phyloP scores from a whole-genome alignment of 2,329 filamentous ascomycete species.

The Biscogniauxia marginata region DNA sequence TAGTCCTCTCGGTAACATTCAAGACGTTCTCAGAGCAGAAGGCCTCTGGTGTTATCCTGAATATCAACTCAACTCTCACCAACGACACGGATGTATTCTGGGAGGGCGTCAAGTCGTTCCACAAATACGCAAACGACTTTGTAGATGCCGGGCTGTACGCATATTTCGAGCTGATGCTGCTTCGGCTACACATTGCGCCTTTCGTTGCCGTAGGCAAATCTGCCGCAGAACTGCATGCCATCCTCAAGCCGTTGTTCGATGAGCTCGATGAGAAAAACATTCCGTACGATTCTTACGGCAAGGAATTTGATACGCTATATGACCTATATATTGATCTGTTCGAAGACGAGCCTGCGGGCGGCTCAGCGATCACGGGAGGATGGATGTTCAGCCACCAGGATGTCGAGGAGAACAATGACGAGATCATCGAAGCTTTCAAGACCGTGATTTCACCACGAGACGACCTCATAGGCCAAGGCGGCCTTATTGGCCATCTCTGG shows the following conservation, averaged over 20 bases:
- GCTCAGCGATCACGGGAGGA: slow-evolving; percentile 36
- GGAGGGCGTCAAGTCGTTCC: slow-evolving; percentile 47
- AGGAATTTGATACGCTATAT: slow-evolving; percentile 34
- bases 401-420: slow-evolving; percentile 34
- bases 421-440: slow-evolving; percentile 36
- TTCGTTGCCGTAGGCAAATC: slow-evolving; percentile 38
- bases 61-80: slow-evolving; percentile 37
- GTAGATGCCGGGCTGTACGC: slow-evolving; percentile 43
- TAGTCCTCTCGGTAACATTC: slow-evolving; percentile 51
- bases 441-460: slow-evolving; percentile 29
- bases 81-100: slow-evolving; percentile 43
- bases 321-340: slow-evolving; percentile 40
- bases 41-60: slow-evolving; percentile 41
- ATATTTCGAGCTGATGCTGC: slow-evolving; percentile 43
- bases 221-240: slow-evolving; percentile 31
- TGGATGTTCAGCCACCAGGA: slow-evolving; percentile 39
- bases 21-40: slow-evolving; percentile 49
- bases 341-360: slow-evolving; percentile 34
- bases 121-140: slow-evolving; percentile 40
- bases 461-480: slow-evolving; percentile 28
- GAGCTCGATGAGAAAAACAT: slow-evolving; percentile 32
- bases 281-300: slow-evolving; percentile 27
- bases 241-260: slow-evolving; percentile 36
- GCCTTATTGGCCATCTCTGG: slow-evolving; percentile 40
- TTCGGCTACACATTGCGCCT: slow-evolving; percentile 40